Percentiles rank a stretch among this genome's conserved stretches.
Conservation (phyloP, 2,329 filamentous ascomycete species). For the Huntiella moniliformis region DNA sequence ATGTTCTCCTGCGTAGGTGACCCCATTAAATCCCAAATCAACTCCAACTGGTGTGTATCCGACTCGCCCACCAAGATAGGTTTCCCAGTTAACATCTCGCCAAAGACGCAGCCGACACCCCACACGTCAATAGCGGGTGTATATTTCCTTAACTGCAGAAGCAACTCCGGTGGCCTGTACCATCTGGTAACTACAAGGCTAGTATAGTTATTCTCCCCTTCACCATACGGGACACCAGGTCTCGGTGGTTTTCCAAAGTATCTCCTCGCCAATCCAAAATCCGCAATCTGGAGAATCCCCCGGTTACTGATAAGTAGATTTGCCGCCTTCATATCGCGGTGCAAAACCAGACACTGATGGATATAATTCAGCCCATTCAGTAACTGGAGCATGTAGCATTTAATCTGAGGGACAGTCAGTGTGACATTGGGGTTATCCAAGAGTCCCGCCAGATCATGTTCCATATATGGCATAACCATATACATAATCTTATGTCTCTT, state of each 20-base stretch:
- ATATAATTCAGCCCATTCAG: conserved; percentile 79
- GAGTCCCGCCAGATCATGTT: conserved; percentile 92
- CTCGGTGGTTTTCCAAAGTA: conserved; percentile 73
- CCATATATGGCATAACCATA: conserved; percentile 98
- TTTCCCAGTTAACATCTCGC: conserved; percentile 88
- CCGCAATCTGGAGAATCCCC: conserved; percentile 86
- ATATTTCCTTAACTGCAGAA: conserved; percentile 74
- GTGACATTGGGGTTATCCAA: conserved; percentile 84
- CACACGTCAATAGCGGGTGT: conserved; percentile 97
- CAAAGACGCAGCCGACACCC: conserved; percentile 98
- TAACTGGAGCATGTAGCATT: conserved; percentile 91
- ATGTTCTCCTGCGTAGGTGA: conserved; percentile 78
- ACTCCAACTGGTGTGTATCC: conserved; percentile 72
- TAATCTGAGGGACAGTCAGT: conserved; percentile 81
- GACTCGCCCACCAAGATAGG: conserved; percentile 83
- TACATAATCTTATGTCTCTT: conserved; percentile 77
- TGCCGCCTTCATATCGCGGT: conserved; percentile 97
- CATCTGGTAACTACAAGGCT: conserved; percentile 92
- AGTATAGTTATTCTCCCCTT: conserved; percentile 79
- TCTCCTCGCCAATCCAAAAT: conserved; percentile 85
- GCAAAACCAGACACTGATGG: conserved; percentile 75
- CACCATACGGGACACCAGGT: conserved; percentile 60
- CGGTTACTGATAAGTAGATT: conserved; percentile 92
- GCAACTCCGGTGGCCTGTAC: conserved; percentile 87
- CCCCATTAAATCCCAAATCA: conserved; percentile 86